Evolutionary conservation across 23 red algal species (phyloP).

Genomic region (Cyanidiococcus yangmingshanensis): DNA sequence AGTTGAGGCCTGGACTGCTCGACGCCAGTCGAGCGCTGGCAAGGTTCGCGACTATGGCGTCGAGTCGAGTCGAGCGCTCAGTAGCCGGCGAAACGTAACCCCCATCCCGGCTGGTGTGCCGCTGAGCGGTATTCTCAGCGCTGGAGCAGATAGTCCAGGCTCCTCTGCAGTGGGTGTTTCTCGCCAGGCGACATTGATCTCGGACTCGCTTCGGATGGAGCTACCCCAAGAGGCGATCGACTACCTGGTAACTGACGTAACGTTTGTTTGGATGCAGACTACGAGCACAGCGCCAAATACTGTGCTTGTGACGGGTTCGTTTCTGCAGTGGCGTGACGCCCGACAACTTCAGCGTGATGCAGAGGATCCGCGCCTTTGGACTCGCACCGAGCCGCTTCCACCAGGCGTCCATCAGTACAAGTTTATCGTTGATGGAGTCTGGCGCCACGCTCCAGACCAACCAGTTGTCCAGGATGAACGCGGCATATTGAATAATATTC

Average conservation of each 20-base stretch:
- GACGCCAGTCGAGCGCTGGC: constrained; percentile 2
- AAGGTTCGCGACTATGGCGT: not conserved
- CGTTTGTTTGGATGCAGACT: constrained; percentile 52
- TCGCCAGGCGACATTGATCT: not conserved
- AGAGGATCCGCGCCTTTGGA: constrained; percentile 57
- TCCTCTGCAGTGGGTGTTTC: not conserved
- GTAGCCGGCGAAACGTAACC: not conserved
- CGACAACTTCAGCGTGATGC: constrained; percentile 41
- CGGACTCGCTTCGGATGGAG: not conserved
- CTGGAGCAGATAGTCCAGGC: not conserved
- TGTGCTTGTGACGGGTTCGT: constrained; percentile 92
- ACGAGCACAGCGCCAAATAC: constrained; percentile 40
- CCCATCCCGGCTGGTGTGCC: constrained; percentile 8
- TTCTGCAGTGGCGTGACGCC: constrained; percentile 70
- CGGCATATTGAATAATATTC: constrained; percentile 95
- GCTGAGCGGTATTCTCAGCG: not conserved
- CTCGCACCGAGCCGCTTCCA: constrained; percentile 54
- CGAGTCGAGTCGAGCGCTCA: constrained; percentile 2
- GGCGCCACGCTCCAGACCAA: constrained; percentile 87
- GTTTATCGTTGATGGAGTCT: constrained; percentile 37
- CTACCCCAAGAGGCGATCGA: not conserved
- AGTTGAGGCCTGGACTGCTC: constrained; percentile 6
- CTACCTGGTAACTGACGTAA: constrained; percentile 84
- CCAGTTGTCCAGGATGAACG: constrained; percentile 79
- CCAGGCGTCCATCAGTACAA: constrained; percentile 94